These are phyloP conservation scores for Zanthoxylum bungeanum DNA, from an alignment of 345 rosid species.

Conservation along the genomic window DNA sequence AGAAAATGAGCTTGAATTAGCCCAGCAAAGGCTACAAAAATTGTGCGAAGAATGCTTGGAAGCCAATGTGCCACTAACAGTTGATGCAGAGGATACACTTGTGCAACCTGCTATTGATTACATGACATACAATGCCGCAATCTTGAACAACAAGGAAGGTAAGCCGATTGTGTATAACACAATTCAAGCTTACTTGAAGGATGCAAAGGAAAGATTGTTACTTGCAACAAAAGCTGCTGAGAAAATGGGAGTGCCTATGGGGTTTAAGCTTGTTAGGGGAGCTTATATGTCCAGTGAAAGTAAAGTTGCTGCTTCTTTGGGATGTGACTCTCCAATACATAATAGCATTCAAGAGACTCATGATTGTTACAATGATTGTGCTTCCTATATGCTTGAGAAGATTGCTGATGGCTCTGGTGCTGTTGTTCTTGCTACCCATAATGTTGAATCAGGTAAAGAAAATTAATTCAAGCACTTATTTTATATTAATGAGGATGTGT, in stretches of 20 bases:
- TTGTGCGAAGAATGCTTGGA: conserved; percentile 58
- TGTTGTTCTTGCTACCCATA: conserved; percentile 85
- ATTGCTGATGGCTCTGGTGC: conserved; percentile 51
- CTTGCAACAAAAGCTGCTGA: conserved; percentile 50
- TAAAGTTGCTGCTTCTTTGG: conserved; percentile 56
- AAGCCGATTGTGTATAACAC: conserved; percentile 63
- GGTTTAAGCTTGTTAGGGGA: conserved; percentile 83
- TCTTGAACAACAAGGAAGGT: conserved; percentile 43
- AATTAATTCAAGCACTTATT: too few species aligned
- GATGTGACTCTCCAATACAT: conserved; percentile 74
- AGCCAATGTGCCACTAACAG: conserved; percentile 45
- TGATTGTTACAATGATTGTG: conserved; percentile 70
- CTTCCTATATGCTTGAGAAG: conserved; percentile 64
- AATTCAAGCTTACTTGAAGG: conserved; percentile 80
- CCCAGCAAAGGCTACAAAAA: conserved; percentile 41
- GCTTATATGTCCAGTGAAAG: conserved; percentile 83
- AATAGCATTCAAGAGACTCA: conserved; percentile 67
- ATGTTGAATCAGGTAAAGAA: conserved; percentile 84
- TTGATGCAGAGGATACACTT: conserved; percentile 80
- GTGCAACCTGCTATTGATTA: conserved; percentile 89
- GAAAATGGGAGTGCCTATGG: conserved; percentile 59
- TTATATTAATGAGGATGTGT: too few species aligned
- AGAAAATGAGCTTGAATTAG: conserved; percentile 53
- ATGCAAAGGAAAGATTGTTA: conserved; percentile 60
- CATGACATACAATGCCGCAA: conserved; percentile 61